Percentiles rank a stretch among this genome's conserved stretches.
phyloP scores from a whole-genome alignment of 257 asterid species.

The Solanum chmielewskii region DNA sequence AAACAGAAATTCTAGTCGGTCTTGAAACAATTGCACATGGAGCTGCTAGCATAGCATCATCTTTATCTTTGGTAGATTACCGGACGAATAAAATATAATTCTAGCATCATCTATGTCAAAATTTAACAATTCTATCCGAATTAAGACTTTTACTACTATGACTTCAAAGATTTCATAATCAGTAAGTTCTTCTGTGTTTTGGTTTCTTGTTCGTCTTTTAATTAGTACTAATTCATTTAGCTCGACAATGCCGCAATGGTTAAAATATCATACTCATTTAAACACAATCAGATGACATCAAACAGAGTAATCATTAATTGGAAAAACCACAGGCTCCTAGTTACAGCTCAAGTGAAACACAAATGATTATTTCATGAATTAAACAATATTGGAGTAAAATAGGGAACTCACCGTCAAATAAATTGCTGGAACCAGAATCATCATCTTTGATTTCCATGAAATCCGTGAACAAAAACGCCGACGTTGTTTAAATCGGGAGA shows the following conservation, averaged over 20 bases:
- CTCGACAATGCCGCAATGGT: neutral
- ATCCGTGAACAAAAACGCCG: slow-evolving; percentile 1
- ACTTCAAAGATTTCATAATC: neutral
- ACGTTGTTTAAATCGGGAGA: neutral
- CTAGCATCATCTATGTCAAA: neutral
- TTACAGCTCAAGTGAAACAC: neutral
- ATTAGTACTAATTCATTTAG: neutral
- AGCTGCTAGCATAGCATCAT: neutral
- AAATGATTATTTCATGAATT: neutral
- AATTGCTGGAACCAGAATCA: slow-evolving; percentile 17
- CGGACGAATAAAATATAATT: neutral
- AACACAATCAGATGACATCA: neutral
- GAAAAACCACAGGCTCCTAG: neutral
- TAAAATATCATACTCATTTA: neutral
- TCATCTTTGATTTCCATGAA: slow-evolving; percentile 46
- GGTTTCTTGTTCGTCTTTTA: neutral
- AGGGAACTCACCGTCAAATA: slow-evolving; percentile 39
- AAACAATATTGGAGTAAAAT: neutral
- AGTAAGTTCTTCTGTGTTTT: neutral
- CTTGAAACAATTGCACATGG: neutral
- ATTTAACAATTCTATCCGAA: neutral
- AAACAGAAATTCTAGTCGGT: neutral
- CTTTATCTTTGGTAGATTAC: neutral
- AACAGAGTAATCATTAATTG: neutral
- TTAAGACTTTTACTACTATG: neutral